Base-by-base conservation (phyloP, 768 basidiomycete species). In the Macrolepiota albuminosa region DNA sequence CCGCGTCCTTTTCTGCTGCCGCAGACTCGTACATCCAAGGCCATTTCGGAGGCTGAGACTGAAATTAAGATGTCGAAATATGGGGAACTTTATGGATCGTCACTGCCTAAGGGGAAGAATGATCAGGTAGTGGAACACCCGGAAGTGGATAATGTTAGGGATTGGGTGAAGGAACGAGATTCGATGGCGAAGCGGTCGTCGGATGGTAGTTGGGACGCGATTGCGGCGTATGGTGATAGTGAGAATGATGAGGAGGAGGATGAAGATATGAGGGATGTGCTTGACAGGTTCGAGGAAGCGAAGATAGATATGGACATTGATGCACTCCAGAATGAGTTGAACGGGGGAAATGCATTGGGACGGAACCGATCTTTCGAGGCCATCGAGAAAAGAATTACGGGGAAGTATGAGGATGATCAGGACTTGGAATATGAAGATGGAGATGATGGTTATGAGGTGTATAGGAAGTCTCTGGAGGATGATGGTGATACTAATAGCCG, bases 241-340 rank as follows among this genome's bases (percentile, higher is more conserved):
- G 29, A 29, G 29, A 29, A 29, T 29, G 69, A 70, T 7, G 66
- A 69, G 36, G 75, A 75, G 0, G 70, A 67, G 6, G 69, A 70
- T 6, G 69, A 67, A 6, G 67, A 69, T 56, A 69, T 79, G 62
- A 61, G 63, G 21, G 71, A 73, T 55, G 77, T 78, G 7, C 67
- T 79, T 6, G 75, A 73, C n/a, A 69, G 75, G 33, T 78, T 78
- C 50, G 68, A 70, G n/a, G 71, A 72, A 52, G 61, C 65, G 40
- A 54, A 45, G 37, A 56, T 60, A 29, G 57, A 45, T 37, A 53
- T 43, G 21, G 56, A 62, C 47, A 54, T 61, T 6, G 59, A 58
- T 29, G 56, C 51, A 4, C 29, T 60, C 9, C 54, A 43, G 61
- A 60, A 53, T 43, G 54, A 47, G 47, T 24, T 33, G 51, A 59